These are phyloP conservation scores for Oxytropis ochrocephala DNA, from an alignment of 306 rosid genomes.

Conservation along the genomic window DNA sequence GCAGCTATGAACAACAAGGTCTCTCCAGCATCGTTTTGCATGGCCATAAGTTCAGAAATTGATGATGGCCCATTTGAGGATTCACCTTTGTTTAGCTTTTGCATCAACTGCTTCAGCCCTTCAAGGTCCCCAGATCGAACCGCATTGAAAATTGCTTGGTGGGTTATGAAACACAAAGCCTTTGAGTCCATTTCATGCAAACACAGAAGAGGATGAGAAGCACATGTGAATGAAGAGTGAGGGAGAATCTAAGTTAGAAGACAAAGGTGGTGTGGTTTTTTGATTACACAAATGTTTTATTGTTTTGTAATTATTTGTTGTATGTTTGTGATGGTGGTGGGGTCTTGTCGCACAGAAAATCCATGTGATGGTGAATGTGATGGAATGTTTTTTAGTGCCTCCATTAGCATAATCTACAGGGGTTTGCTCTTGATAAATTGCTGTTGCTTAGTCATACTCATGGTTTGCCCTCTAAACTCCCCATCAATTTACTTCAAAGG, in stretches of 20 bases:
- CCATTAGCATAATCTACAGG: no score
- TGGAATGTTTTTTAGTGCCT: neutral
- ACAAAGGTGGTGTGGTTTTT: neutral
- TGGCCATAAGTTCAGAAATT: conserved; percentile 48
- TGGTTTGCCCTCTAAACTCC: no score
- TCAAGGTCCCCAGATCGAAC: conserved; percentile 73
- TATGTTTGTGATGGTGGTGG: conserved; percentile 16
- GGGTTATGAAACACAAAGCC: conserved; percentile 57
- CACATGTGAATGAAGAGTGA: neutral
- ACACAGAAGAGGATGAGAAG: neutral
- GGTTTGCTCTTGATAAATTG: no score
- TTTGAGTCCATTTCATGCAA: conserved; percentile 50
- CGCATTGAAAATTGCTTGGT: conserved; percentile 62
- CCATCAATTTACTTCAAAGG: no score
- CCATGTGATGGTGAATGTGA: conserved; percentile 18
- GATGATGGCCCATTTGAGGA: conserved; percentile 23
- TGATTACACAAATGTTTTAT: neutral
- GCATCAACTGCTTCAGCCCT: conserved; percentile 31
- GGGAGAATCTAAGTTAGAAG: conserved; percentile 14
- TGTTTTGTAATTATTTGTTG: neutral
- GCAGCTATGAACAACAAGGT: conserved; percentile 70
- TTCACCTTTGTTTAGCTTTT: conserved; percentile 43
- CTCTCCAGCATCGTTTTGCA: conserved; percentile 78
- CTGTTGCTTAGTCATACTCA: no score
- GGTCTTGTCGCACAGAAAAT: conserved; percentile 16